Conservation (phyloP, 164 flowering plant genomes). For the Chimonanthus praecox region DNA sequence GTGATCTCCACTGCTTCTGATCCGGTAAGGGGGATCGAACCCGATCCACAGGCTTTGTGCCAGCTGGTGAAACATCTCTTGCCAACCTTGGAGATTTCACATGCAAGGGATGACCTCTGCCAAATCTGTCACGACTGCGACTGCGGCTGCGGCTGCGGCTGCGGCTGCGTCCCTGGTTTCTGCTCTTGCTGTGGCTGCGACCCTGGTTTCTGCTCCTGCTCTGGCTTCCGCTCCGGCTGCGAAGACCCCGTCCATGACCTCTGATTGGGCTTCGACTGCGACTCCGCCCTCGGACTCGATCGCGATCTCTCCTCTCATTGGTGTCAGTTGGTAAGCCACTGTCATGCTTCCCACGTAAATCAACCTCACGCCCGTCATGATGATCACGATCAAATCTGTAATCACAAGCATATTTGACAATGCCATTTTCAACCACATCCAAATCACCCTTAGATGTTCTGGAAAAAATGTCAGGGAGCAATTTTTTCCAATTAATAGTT, state of each 20-base stretch:
- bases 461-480: too few relatives aligned
- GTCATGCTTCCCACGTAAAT: constrained; percentile 12
- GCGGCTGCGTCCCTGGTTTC: constrained; percentile 23
- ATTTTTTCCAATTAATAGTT: too few relatives aligned
- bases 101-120: constrained; percentile 4
- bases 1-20: not conserved
- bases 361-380: constrained; percentile 2
- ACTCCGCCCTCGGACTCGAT: constrained; percentile 1
- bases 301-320: not conserved
- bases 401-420: not conserved
- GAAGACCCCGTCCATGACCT: constrained; percentile 7
- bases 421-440: not conserved
- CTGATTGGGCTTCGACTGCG: constrained; percentile 12
- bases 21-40: not conserved
- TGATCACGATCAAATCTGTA: not conserved
- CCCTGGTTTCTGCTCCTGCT: constrained; percentile 17
- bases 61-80: constrained; percentile 11
- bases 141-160: constrained; percentile 18
- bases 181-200: constrained; percentile 24
- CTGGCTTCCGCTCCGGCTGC: constrained; percentile 27
- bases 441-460: too few relatives aligned
- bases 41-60: constrained; percentile 11
- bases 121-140: constrained; percentile 21
- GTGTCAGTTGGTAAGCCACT: constrained; percentile 6
- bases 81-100: constrained; percentile 6